A percentile compares a stretch with the other conserved stretches of the same genome.
Evolutionary conservation across 2,329 filamentous ascomycete species (phyloP).

Genomic region (Myriosclerotinia scirpicola): DNA sequence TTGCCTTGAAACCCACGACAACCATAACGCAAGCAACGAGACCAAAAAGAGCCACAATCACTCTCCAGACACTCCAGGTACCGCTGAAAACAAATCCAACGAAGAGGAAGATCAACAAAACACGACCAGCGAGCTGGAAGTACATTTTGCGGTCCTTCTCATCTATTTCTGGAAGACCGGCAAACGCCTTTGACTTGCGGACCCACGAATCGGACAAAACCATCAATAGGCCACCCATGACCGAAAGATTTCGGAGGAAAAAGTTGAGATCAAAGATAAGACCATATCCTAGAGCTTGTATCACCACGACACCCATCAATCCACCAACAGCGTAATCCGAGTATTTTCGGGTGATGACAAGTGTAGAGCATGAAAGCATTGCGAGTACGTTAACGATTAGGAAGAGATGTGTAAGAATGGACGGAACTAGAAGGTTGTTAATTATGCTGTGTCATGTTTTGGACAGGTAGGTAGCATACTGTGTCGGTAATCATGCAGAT

Average conservation of each 20-base stretch:
- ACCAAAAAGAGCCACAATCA: slow-evolving; percentile 80
- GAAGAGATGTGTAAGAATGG: slow-evolving; percentile 87
- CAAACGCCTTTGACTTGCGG: slow-evolving; percentile 94
- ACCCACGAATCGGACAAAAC: slow-evolving; percentile 98
- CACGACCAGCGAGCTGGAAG: slow-evolving; percentile 94
- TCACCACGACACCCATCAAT: slow-evolving; percentile 85
- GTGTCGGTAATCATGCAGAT: slow-evolving; percentile 87
- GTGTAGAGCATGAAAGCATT: slow-evolving; percentile 77
- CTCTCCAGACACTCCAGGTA: slow-evolving; percentile 85
- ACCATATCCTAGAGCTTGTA: slow-evolving; percentile 93
- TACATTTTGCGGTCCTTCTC: slow-evolving; percentile 99
- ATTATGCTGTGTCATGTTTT: slow-evolving; percentile 22
- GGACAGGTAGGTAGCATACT: slow-evolving; percentile 57
- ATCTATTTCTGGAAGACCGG: slow-evolving; percentile 87
- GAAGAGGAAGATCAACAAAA: slow-evolving; percentile 96
- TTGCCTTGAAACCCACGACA: slow-evolving; percentile 98
- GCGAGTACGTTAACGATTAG: slow-evolving; percentile 84
- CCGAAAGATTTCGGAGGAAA: slow-evolving; percentile 97
- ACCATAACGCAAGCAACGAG: slow-evolving; percentile 97
- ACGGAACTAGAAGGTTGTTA: slow-evolving; percentile 63
- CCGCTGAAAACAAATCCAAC: slow-evolving; percentile 95
- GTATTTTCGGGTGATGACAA: slow-evolving; percentile 90
- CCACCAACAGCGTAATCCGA: slow-evolving; percentile 90
- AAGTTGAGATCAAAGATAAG: slow-evolving; percentile 99
- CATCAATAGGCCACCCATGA: slow-evolving; percentile 97